Evolutionary conservation across 139 green algal species (phyloP).

Genomic region (Micractinium conductrix): DNA sequence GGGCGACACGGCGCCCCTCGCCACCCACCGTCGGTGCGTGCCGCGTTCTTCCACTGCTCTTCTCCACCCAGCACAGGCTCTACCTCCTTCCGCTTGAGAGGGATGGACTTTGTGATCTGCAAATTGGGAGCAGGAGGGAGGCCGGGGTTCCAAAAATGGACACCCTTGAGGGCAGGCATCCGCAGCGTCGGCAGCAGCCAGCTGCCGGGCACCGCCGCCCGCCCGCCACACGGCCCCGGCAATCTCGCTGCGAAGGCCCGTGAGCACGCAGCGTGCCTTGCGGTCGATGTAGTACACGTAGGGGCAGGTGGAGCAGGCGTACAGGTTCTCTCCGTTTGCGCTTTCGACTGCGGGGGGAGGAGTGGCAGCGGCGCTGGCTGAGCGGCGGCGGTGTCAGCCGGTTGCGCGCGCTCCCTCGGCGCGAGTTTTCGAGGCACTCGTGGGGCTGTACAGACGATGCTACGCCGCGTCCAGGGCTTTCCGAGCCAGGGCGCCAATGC

Average conservation of each 20-base stretch:
- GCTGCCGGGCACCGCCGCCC: no score
- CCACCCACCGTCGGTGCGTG: slow-evolving; percentile 73
- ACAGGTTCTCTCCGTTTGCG: slow-evolving; percentile 71
- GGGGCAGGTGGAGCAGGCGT: slow-evolving; percentile 82
- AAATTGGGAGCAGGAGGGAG: neutral
- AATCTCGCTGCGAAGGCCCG: neutral
- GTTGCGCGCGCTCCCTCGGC: neutral
- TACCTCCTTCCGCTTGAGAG: slow-evolving; percentile 79
- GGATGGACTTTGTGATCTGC: slow-evolving; percentile 73
- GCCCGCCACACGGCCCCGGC: no score
- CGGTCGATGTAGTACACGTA: slow-evolving; percentile 86
- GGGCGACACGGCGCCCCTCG: no score
- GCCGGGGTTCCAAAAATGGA: neutral
- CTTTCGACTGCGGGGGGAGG: slow-evolving; percentile 62
- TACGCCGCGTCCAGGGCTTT: neutral
- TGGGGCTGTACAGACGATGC: neutral
- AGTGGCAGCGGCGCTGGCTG: neutral
- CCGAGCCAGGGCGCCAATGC: neutral
- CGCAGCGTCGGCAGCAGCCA: neutral
- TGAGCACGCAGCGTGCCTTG: slow-evolving; percentile 40
- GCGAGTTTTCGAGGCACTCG: neutral
- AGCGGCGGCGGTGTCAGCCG: neutral
- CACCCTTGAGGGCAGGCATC: no score
- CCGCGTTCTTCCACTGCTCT: slow-evolving; percentile 91
- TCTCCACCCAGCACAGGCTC: slow-evolving; percentile 92